Evolutionary conservation across 345 rosid genomes (phyloP).

Genomic region (Melaleuca quinquenervia): DNA sequence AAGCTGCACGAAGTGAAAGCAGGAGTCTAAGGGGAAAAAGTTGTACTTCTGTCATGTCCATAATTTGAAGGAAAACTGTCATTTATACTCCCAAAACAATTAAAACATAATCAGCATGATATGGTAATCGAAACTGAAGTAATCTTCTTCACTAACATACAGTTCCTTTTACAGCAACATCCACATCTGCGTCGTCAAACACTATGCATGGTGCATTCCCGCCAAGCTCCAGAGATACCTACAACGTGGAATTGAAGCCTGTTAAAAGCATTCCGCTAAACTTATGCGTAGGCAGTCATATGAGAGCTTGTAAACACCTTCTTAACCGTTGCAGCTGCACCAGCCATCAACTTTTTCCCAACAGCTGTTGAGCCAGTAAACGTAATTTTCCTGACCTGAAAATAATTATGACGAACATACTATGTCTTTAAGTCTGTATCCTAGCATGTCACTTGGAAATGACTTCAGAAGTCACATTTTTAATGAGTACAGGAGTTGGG

Average conservation of each 20-base stretch:
- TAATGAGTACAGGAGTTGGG: not conserved
- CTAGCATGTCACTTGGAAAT: not conserved
- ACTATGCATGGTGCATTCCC: conserved; percentile 98
- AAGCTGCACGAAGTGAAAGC: conserved; percentile 35
- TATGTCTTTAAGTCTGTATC: not conserved
- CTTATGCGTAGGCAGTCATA: not conserved
- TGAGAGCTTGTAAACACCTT: conserved; percentile 33
- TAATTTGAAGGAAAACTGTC: not conserved
- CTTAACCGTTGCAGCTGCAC: conserved; percentile 89
- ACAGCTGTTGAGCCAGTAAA: conserved; percentile 97
- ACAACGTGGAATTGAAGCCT: conserved; percentile 1
- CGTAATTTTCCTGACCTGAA: conserved; percentile 84
- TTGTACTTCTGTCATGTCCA: not conserved
- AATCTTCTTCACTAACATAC: conserved; percentile 34
- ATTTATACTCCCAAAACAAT: not conserved
- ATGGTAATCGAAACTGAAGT: not conserved
- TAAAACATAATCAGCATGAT: not conserved
- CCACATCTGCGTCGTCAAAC: conserved; percentile 90
- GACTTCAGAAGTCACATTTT: not conserved
- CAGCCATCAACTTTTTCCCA: conserved; percentile 96
- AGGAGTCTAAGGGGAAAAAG: not conserved
- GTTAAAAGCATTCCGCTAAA: not conserved
- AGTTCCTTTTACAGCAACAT: conserved; percentile 91
- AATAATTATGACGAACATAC: conserved; percentile 2
- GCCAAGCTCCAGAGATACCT: conserved; percentile 94